Evolutionary conservation across 805 yeast genomes (phyloP).

Genomic region (Cyberlindnera veronae): DNA sequence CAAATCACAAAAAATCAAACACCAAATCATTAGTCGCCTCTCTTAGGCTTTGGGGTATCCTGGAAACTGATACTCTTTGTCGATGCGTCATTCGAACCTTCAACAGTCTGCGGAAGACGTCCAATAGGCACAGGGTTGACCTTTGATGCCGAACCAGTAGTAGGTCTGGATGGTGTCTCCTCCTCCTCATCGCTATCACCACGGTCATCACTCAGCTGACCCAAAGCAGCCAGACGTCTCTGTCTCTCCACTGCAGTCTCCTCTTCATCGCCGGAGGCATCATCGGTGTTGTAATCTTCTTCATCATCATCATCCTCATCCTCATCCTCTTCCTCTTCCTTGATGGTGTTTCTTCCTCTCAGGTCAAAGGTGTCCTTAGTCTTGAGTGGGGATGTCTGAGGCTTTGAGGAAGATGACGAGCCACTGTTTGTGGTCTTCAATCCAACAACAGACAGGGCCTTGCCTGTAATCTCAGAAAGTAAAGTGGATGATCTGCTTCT

Average conservation of each 20-base stretch:
- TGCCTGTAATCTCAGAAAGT: slow-evolving; percentile 20
- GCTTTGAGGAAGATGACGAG: not conserved
- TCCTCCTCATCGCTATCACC: slow-evolving; percentile 30
- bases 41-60: slow-evolving; percentile 8
- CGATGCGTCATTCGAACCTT: slow-evolving; percentile 17
- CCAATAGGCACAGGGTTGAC: slow-evolving; percentile 8
- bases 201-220: slow-evolving; percentile 21
- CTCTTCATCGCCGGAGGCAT: slow-evolving; percentile 16
- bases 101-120: slow-evolving; percentile 13
- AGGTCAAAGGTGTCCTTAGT: not conserved
- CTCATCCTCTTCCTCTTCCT: not conserved
- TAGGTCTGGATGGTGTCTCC: slow-evolving; percentile 2
- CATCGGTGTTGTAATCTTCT: slow-evolving; percentile 6
- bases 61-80: slow-evolving; percentile 8
- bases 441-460: slow-evolving; percentile 56
- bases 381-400: not conserved
- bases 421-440: slow-evolving; percentile 29
- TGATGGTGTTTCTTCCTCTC: not conserved
- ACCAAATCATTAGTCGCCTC: not conserved
- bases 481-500: slow-evolving; percentile 38
- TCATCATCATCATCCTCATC: slow-evolving; percentile 3
- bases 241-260: slow-evolving; percentile 22
- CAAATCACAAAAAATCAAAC: not conserved
- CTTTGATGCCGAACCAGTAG: no score
- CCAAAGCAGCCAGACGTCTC: slow-evolving; percentile 22